Base-by-base conservation (phyloP, 2,329 filamentous ascomycete genomes). In the Drechslera avenae region DNA sequence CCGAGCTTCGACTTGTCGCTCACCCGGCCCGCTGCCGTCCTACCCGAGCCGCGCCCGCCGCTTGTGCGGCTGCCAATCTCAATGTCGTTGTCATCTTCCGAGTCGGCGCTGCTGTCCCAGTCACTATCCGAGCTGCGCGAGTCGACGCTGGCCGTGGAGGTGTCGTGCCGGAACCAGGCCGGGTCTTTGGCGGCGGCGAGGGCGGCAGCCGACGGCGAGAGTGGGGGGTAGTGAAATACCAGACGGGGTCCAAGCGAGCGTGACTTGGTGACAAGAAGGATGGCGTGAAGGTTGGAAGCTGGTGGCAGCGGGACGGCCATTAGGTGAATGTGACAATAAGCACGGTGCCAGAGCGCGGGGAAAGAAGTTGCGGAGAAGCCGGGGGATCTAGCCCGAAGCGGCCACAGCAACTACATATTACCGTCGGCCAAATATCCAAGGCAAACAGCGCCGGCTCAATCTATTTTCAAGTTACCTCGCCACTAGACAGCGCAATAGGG, bases 141-240 rank as follows among this genome's bases (percentile, higher is more conserved):
- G 17, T 64, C 69, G 36, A 68, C 52, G 47, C 69, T 74, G 34
- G 61, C 67, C 4, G 71, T 75, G 2, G 71, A 69, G 14, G 68
- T 69, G 37, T 68, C 64, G 43, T 69, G 67, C 30, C 72, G 67
- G 47, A 70, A 75, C 73, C 73, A 75, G 1, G 64, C 56, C 2
- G 72, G 67, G 28, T 67, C 63, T 32, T 66, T 67, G 36, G 66
- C 66, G 7, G 65, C 65, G 6, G 67, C 66, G 21, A 73, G 63
- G 5, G 68, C 64, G n/a, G 68, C 63, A 2, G 69, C 66, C 5
- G 68, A 71, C 2, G 70, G 67, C 17, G 73, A 72, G n/a, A 74
- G 60, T 4, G 70, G 70, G 18, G 73, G 73, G 36, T 75, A 75
- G 56, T 76, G 73, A 55, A 75, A 76, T 31, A 75, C 72, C n/a